Conservation (phyloP, 306 rosid species). For the Vigna reflexopilosa region DNA sequence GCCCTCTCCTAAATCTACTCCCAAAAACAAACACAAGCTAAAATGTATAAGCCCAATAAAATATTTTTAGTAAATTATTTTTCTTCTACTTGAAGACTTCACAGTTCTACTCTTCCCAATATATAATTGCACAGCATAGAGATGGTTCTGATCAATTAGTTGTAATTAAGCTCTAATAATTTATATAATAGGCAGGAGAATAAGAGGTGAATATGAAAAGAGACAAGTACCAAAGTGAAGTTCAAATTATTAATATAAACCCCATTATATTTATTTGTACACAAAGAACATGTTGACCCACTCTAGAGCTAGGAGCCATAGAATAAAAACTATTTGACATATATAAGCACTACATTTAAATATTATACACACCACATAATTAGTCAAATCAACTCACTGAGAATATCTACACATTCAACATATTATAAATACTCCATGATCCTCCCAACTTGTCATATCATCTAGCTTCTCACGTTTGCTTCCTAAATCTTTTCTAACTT, state of each 20-base stretch:
- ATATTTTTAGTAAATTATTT: too few relatives aligned
- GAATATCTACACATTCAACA: neutral
- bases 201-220: conserved; percentile 17
- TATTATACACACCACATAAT: neutral
- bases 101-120: neutral
- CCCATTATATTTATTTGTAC: neutral
- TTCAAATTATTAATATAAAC: neutral
- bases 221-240: too few relatives aligned
- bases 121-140: neutral
- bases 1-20: too few relatives aligned
- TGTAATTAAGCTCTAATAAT: neutral
- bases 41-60: too few relatives aligned
- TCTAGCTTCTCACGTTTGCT: neutral
- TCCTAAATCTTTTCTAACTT: neutral
- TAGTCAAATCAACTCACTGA: conserved; percentile 36
- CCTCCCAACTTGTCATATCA: conserved; percentile 1
- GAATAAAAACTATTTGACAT: conserved; percentile 11
- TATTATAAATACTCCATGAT: conserved; percentile 37
- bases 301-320: neutral
- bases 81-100: too few relatives aligned
- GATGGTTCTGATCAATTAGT: neutral
- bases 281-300: neutral
- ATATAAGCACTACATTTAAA: neutral
- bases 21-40: too few relatives aligned
- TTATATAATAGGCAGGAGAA: neutral